A percentile compares a stretch with the other conserved stretches of the same genome.
Conservation (phyloP, 441 rosid genomes). For the Pelargonium myrrhifolium region DNA sequence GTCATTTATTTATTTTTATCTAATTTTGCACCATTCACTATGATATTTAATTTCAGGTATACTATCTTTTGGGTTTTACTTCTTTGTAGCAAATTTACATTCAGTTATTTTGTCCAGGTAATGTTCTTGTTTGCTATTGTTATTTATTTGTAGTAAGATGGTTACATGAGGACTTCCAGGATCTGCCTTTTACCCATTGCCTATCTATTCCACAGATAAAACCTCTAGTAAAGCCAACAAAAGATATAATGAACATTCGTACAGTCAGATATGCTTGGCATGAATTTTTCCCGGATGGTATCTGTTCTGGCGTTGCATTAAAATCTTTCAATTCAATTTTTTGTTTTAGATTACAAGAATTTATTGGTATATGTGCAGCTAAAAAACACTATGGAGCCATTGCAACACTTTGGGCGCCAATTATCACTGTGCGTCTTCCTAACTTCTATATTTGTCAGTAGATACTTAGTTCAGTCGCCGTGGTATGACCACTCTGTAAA, state of each 20-base stretch:
- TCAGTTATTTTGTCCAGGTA: conserved; percentile 88
- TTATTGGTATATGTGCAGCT: conserved; percentile 40
- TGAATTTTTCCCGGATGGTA: conserved; percentile 84
- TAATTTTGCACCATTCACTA: neutral
- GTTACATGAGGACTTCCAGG: neutral
- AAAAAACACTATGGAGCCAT: conserved; percentile 66
- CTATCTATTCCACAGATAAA: conserved; percentile 41
- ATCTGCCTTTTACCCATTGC: conserved; percentile 12
- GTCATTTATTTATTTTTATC: conserved; percentile 4
- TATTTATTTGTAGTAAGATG: conserved; percentile 3
- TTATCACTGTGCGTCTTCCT: conserved; percentile 47
- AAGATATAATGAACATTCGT: conserved; percentile 66
- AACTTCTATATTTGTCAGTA: neutral
- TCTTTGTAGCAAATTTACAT: conserved; percentile 57
- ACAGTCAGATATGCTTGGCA: conserved; percentile 75
- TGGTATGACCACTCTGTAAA: conserved; percentile 4
- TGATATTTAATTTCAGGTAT: conserved; percentile 50
- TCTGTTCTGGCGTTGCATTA: conserved; percentile 11
- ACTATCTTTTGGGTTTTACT: conserved; percentile 83
- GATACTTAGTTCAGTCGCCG: conserved; percentile 1
- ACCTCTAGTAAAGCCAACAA: conserved; percentile 91
- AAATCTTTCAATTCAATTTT: conserved; percentile 14
- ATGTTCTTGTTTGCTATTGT: conserved; percentile 17
- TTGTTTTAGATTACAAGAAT: conserved; percentile 20
- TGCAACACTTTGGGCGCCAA: conserved; percentile 76